These are phyloP conservation scores for Neonectria neomacrospora DNA, from an alignment of 2,329 filamentous ascomycete species.

Conservation along the genomic window DNA sequence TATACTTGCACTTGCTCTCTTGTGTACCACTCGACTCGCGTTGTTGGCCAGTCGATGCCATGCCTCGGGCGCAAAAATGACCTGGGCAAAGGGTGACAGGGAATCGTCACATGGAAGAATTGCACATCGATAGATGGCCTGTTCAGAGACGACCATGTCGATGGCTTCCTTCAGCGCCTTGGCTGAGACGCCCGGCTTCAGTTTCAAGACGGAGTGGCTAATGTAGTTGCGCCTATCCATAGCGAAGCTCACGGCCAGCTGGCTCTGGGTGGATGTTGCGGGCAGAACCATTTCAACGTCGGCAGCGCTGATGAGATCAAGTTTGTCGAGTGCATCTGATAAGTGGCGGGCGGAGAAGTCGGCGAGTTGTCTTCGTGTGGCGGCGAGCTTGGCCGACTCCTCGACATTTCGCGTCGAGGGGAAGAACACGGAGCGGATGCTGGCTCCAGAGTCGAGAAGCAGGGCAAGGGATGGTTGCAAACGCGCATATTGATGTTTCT, in stretches of 20 bases:
- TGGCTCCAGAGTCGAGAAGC: not conserved
- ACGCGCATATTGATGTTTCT: not conserved
- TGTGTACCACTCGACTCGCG: not conserved
- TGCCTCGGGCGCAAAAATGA: constrained; percentile 38
- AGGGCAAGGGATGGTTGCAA: not conserved
- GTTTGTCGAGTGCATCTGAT: not conserved
- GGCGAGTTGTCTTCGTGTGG: not conserved
- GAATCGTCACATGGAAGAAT: constrained; percentile 48
- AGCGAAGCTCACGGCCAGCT: constrained; percentile 49
- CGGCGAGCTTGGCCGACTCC: not conserved
- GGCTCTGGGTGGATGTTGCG: constrained; percentile 49
- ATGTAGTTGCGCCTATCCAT: constrained; percentile 32
- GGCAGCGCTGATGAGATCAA: not conserved
- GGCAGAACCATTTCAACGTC: constrained; percentile 47
- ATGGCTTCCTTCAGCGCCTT: constrained; percentile 41
- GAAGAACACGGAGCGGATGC: not conserved
- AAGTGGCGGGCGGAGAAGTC: not conserved
- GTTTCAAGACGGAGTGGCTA: not conserved
- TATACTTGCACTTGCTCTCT: constrained; percentile 25
- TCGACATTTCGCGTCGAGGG: not conserved
- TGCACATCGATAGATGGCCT: constrained; percentile 49
- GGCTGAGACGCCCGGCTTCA: constrained; percentile 39
- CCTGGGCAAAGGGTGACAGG: constrained; percentile 50
- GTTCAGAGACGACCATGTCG: constrained; percentile 38
- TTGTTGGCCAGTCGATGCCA: constrained; percentile 4